A percentile compares a stretch with the other conserved stretches of the same genome.
Evolutionary conservation across 2,329 filamentous ascomycete species (phyloP).

Genomic region (Nemania sp.): DNA sequence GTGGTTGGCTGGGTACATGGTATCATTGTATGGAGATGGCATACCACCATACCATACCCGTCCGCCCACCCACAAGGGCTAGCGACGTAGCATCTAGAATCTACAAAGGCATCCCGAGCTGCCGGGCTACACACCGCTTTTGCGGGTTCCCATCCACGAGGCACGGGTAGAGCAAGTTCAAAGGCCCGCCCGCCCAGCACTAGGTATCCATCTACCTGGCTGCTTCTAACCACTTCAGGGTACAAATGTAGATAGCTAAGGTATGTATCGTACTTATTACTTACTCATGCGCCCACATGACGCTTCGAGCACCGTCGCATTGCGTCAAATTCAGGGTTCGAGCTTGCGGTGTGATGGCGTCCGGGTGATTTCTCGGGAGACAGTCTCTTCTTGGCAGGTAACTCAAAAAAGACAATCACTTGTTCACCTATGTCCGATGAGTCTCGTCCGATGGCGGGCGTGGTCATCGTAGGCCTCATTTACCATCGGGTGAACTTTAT

Average conservation of each 20-base stretch:
- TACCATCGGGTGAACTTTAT: background rate
- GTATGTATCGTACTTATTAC: constrained; percentile 3
- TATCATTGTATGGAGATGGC: background rate
- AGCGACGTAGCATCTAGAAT: constrained; percentile 18
- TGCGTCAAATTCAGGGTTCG: constrained; percentile 4
- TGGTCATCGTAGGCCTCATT: background rate
- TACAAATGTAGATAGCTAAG: background rate
- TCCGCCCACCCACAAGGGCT: background rate
- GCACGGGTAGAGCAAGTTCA: constrained; percentile 13
- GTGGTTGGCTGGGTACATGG: background rate
- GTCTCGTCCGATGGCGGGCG: too few species aligned
- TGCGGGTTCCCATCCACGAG: constrained; percentile 17
- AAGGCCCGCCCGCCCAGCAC: background rate
- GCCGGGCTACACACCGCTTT: constrained; percentile 21
- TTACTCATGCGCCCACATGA: constrained; percentile 3
- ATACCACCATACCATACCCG: background rate
- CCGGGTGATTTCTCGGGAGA: background rate
- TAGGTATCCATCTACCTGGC: constrained; percentile 2
- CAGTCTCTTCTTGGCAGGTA: constrained; percentile 2
- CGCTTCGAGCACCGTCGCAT: constrained; percentile 9
- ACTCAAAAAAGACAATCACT: background rate
- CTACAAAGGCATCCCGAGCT: constrained; percentile 14
- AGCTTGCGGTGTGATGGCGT: constrained; percentile 1
- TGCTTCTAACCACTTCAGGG: background rate
- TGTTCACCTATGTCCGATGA: too few species aligned